Percentiles rank a stretch among this genome's conserved stretches.
These are phyloP conservation scores for Zostera marina DNA, from an alignment of 116 monocot species.

Conservation along the genomic window DNA sequence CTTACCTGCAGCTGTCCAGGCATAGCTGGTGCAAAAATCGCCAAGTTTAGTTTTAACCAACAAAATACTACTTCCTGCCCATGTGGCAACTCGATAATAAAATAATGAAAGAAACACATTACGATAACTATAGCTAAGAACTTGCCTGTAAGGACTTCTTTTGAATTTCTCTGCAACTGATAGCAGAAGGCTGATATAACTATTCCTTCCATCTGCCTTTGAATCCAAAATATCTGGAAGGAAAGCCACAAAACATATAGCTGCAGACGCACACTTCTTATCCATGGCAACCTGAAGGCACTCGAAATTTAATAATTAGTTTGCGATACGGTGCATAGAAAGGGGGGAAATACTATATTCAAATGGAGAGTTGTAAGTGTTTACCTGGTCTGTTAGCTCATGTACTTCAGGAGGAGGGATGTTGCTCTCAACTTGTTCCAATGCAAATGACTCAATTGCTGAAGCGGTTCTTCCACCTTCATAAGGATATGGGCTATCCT, in stretches of 20 bases:
- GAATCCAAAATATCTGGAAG: slow-evolving; percentile 98
- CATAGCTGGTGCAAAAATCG: slow-evolving; percentile 40
- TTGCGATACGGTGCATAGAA: neutral
- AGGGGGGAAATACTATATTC: neutral
- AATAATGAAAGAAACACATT: too few relatives aligned
- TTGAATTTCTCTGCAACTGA: slow-evolving; percentile 89
- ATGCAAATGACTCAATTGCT: slow-evolving; percentile 84
- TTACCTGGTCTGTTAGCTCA: slow-evolving; percentile 81
- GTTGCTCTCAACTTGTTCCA: slow-evolving; percentile 78
- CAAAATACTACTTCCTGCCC: neutral
- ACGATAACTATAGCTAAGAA: neutral
- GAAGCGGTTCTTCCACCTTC: slow-evolving; percentile 74
- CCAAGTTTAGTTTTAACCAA: neutral
- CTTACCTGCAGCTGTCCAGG: slow-evolving; percentile 79
- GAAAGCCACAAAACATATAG: slow-evolving; percentile 95
- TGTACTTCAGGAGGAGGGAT: slow-evolving; percentile 59
- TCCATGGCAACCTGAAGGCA: slow-evolving; percentile 78
- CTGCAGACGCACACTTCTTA: slow-evolving; percentile 73
- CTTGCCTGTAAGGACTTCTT: slow-evolving; percentile 89
- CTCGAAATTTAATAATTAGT: neutral
- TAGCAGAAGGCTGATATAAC: slow-evolving; percentile 56
- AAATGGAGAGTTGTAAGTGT: slow-evolving; percentile 1
- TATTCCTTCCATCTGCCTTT: slow-evolving; percentile 95
- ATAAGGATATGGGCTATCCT: slow-evolving; percentile 66
- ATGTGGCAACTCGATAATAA: neutral